Conservation (phyloP, 208 protist genomes). For the Naegleria gruberi region DNA sequence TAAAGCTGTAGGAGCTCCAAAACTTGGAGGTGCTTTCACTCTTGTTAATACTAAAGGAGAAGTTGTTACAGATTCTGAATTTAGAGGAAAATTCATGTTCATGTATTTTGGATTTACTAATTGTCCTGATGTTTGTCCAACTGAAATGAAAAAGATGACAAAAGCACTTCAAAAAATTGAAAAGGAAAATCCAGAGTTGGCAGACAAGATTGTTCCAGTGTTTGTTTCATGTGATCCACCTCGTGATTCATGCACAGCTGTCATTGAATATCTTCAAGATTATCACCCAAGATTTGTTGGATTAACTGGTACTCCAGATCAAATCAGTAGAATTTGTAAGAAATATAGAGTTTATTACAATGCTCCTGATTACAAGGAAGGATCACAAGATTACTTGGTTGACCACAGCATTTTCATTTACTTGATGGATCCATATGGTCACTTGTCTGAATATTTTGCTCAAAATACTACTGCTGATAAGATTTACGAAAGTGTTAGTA, state of each 20-base stretch:
- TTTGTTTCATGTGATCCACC: constrained; percentile 85
- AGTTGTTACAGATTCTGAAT: constrained; percentile 19
- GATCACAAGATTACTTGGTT: constrained; percentile 83
- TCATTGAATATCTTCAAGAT: constrained; percentile 72
- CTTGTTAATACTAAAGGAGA: constrained; percentile 22
- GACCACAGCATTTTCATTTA: constrained; percentile 90
- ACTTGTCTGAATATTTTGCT: constrained; percentile 73
- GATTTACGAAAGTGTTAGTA: background rate
- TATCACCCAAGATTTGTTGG: constrained; percentile 77
- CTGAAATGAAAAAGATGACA: constrained; percentile 84
- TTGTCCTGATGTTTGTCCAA: constrained; percentile 90
- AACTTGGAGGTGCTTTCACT: constrained; percentile 23
- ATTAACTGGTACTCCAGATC: constrained; percentile 63
- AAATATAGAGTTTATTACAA: constrained; percentile 82
- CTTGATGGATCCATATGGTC: constrained; percentile 71
- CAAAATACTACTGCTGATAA: constrained; percentile 73
- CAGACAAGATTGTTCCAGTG: constrained; percentile 69
- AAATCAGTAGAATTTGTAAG: constrained; percentile 23
- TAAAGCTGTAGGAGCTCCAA: background rate
- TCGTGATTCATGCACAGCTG: constrained; percentile 64
- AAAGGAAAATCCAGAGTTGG: constrained; percentile 48
- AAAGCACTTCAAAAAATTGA: constrained; percentile 62
- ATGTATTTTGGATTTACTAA: constrained; percentile 94
- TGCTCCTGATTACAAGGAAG: constrained; percentile 57
- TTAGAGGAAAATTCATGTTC: constrained; percentile 73